Evolutionary conservation across 2,329 filamentous ascomycete genomes (phyloP).

Genomic region (Penicillium sp.): DNA sequence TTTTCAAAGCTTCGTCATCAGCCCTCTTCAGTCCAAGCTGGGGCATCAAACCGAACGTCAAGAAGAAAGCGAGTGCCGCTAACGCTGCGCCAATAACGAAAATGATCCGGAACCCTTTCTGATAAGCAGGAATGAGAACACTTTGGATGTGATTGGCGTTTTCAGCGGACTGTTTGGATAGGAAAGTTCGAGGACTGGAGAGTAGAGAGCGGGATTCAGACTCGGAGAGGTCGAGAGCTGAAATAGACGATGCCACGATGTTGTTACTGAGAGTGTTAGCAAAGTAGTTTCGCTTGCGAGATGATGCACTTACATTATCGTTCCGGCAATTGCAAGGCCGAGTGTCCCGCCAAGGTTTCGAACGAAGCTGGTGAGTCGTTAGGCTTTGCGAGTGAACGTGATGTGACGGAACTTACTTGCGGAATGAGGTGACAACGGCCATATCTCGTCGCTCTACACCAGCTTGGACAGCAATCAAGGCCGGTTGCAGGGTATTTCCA

Average conservation of each 20-base stretch:
- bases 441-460: conserved; percentile 41
- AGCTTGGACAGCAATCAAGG: conserved; percentile 42
- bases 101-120: conserved; percentile 40
- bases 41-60: conserved; percentile 39
- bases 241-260: conserved; percentile 26
- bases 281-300: not conserved
- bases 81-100: conserved; percentile 41
- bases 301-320: conserved; percentile 37
- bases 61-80: conserved; percentile 34
- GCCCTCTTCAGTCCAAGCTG: conserved; percentile 31
- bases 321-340: conserved; percentile 41
- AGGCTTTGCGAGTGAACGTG: not conserved
- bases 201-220: conserved; percentile 27
- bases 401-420: conserved; percentile 26
- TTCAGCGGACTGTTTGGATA: conserved; percentile 25
- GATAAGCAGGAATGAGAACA: conserved; percentile 37
- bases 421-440: conserved; percentile 41
- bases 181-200: conserved; percentile 29
- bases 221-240: conserved; percentile 23
- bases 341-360: conserved; percentile 44
- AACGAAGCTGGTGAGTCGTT: conserved; percentile 33
- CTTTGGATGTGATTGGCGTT: conserved; percentile 27
- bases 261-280: conserved; percentile 29
- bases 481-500: conserved; percentile 53
- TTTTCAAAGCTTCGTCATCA: conserved; percentile 32